Evolutionary conservation across 1,284 basidiomycete species (phyloP), one percentile per base, ranked within the genome.

Genomic region (Leccinum insolens): DNA sequence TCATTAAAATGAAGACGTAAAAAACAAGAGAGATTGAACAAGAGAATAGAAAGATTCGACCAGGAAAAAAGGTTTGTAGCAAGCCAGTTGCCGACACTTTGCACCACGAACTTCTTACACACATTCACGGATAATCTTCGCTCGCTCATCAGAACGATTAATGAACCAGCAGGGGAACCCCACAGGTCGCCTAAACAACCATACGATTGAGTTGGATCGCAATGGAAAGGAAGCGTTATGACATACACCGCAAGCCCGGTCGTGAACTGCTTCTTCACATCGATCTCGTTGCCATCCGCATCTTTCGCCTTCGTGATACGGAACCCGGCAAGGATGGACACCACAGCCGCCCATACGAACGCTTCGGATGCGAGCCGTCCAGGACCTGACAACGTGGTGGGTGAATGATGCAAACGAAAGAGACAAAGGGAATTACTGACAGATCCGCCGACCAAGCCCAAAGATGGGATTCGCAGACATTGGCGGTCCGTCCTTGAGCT

Each of bases 241-340:
- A 74, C 80, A 14, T 69, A 82, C 82, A 73, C 69, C 1, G 79
- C 72, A 17, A 79, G 57, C 11, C 79, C 76, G 8, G 76, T 71
- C 37, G 73, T 75, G 72, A 80, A 83, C 15, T 69, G 72, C 25
- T 71, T 69, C 44, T 72, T 69, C 8, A 82, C 79, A 12, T 79
- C 70, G 3, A 80, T 74, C 55, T 79, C 78, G n/a, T 68, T 68
- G 0, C 81, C 80, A 37, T 77, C 63, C 28, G 67, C 70, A 65
- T 81, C 80, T n/a, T 71, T 67, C 8, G 78, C 76, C 68, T 81
- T 82, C 0, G 73, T 71, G 31, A 85, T 80, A 57, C 76, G 69
- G 65, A 83, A 83, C 12, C 74, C 69, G 4, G 82, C 79, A n/a
- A 85, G 76, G 15, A 82, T 78, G 60, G 77, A 81, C 7, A 68